Evolutionary conservation across 2,329 filamentous ascomycete genomes (phyloP), one percentile per base, ranked within the genome.

Genomic region (Madurella mycetomatis): DNA sequence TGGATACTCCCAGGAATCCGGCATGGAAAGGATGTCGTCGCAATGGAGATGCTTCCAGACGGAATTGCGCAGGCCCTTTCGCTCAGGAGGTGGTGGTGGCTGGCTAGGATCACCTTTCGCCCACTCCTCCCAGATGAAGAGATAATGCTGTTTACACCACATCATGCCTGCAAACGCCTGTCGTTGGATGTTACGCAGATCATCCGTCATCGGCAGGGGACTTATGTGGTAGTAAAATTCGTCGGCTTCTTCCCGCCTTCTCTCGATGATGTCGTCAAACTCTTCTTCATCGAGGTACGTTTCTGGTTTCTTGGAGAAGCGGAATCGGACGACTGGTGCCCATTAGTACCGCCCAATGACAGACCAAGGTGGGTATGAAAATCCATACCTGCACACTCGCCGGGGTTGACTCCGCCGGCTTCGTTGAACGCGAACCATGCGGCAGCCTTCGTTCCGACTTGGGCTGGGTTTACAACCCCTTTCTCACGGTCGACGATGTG

Each of bases 91-190:
- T 25, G 94, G 94, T 32, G 92, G 88, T 42, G 92, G 90, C 77
- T 92, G 90, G 46, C 80, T 81, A 11, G 92, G 92, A 67, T 97
- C 92, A 49, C 92, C 92, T 60, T 95, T 95, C 25, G 92, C 91
- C 92, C 92, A 97, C 68, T 97, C 88, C 61, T 97, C 92, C 90
- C 91, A 96, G 64, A 97, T 84, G 71, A 97, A 96, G 68, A 95
- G 84, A 70, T 97, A 97, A 73, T 90, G 90, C 70, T 97, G 92
- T 71, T 97, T 97, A 59, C 88, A 95, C 92, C 92, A 97, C 80
- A 97, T 87, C 92, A 97, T 97, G 51, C 94, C 92, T 0, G 92
- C 86, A 62, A 96, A 88, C 4, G 92, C 94, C 70, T 96, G 92
- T 62, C 92, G 84, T 73, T 97, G 94, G 63, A 97, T 94, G 70